Base-by-base conservation (phyloP, 2,329 filamentous ascomycete species). In the Pestalotiopsis sp. region DNA sequence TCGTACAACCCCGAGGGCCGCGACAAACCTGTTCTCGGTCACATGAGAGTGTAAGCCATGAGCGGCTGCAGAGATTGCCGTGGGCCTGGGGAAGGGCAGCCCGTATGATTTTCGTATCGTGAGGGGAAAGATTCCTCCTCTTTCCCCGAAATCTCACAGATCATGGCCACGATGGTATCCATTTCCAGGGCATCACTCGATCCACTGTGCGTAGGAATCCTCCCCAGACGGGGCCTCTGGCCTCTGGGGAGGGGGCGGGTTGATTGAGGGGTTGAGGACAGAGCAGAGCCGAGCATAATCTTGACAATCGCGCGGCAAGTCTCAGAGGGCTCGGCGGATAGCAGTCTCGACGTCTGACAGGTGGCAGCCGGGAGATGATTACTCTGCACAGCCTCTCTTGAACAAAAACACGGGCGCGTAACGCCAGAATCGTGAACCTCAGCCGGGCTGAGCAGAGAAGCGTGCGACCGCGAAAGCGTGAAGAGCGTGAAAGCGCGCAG, bases 61-160 rank as follows among this genome's bases (percentile, higher is more conserved):
- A 66, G 71, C 71, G 70, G 69, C 65, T 70, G 67, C 66, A 68
- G 67, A 68, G 60, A 67, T 65, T 52, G 44, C 67, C 56, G 64
- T 56, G n/a, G 66, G 40, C 35, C 60, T 66, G 44, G 26, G 22
- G 60, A 22, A 38, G 48, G 62, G 61, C 64, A 68, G 67, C 60
- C 69, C 68, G 70, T 72, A 64, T 71, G 71, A 72, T 71, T 64
- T n/a, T 66, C 69, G 68, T 22, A n/a, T 70, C 67, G 69, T 52
- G 26, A 61, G 14, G 58, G 67, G 71, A 35, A 35, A 35, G 30
- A 7, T 72, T 66, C 68, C 69, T 66, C 68, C 40, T 68, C n/a
- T 55, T 56, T 48, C 20, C 52, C 52, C 24, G 22, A 24, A 26
- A 14, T 26, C 22, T 17, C 20, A 14, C 7, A 7, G 3, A 52